Percentiles rank a stretch among this genome's conserved stretches.
These are phyloP conservation scores for Zygoascus biomembranicola DNA, from an alignment of 805 yeast species.

Conservation along the genomic window DNA sequence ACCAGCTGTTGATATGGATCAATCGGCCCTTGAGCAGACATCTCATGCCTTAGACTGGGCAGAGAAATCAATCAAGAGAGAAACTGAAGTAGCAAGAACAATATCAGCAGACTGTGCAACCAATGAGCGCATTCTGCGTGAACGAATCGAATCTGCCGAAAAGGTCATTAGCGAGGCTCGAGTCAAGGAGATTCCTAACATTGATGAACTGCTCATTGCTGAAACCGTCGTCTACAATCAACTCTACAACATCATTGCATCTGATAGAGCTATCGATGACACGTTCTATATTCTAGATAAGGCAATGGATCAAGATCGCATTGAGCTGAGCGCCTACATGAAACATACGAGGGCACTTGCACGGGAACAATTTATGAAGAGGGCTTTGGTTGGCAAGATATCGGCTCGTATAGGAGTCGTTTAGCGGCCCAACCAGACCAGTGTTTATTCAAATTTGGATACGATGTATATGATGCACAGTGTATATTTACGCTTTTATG, in stretches of 20 bases:
- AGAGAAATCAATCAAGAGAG: conserved; percentile 30
- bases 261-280: conserved; percentile 65
- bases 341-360: conserved; percentile 47
- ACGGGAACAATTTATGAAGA: conserved; percentile 52
- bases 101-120: conserved; percentile 22
- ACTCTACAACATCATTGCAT: conserved; percentile 53
- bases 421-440: background rate
- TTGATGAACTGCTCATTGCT: conserved; percentile 40
- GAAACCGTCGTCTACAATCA: conserved; percentile 52
- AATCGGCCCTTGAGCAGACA: conserved; percentile 27
- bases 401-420: conserved; percentile 11
- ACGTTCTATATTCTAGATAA: conserved; percentile 51
- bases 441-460: background rate
- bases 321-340: conserved; percentile 37
- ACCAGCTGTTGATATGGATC: conserved; percentile 21
- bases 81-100: conserved; percentile 24
- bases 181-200: conserved; percentile 26
- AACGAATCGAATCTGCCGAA: conserved; percentile 26
- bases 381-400: conserved; percentile 39
- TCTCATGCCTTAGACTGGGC: conserved; percentile 31
- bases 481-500: background rate
- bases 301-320: conserved; percentile 41
- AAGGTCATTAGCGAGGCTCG: conserved; percentile 28
- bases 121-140: conserved; percentile 25
- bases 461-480: background rate